Conservation (phyloP, 805 yeast genomes). For the Alloascoidea hylecoeti region DNA sequence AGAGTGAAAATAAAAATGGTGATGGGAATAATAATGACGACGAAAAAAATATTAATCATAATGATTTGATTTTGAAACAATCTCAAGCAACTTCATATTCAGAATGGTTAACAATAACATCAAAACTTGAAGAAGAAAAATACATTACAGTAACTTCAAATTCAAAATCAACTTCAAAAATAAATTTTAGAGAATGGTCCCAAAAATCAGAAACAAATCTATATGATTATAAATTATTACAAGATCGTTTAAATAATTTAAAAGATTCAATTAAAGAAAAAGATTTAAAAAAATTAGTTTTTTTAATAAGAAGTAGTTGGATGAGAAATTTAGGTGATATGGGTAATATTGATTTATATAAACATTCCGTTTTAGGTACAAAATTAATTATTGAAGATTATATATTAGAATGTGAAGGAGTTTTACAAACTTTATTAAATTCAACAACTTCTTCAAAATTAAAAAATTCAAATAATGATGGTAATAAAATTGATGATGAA, state of each 20-base stretch:
- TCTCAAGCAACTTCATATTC: constrained; percentile 13
- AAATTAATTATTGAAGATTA: constrained; percentile 74
- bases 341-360: constrained; percentile 66
- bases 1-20: too few relatives aligned
- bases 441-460: constrained; percentile 10
- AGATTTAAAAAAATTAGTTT: constrained; percentile 50
- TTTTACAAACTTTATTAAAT: constrained; percentile 20
- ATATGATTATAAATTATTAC: constrained; percentile 60
- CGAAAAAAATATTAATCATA: too few relatives aligned
- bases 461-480: constrained; percentile 2
- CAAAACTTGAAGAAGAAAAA: too few relatives aligned
- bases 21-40: too few relatives aligned
- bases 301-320: constrained; percentile 75
- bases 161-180: too few relatives aligned
- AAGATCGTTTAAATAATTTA: constrained; percentile 37
- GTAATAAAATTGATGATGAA: constrained; percentile 36
- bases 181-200: constrained; percentile 80
- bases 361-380: constrained; percentile 76
- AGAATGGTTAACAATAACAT: constrained; percentile 60
- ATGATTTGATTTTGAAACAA: constrained; percentile 3
- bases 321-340: constrained; percentile 75
- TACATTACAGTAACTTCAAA: constrained; percentile 43
- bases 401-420: constrained; percentile 58
- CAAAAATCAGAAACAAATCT: constrained; percentile 37
- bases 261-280: constrained; percentile 37